Evolutionary conservation across 208 protist species (phyloP).

Genomic region (Strigomonas oncopelti): DNA sequence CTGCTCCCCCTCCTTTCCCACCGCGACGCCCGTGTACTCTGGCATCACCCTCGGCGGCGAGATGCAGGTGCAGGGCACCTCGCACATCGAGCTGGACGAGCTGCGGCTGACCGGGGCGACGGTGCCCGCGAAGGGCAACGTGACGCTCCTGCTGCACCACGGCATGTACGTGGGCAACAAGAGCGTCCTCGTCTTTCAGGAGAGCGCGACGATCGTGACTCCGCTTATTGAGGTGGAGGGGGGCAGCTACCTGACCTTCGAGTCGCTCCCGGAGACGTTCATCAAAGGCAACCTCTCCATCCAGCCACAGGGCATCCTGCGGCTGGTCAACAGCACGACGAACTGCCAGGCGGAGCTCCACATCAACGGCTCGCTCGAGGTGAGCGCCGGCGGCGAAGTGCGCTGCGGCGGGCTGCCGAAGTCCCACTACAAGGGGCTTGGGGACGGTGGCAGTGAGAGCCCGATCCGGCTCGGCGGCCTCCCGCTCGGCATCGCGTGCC

Average conservation of each 20-base stretch:
- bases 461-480: conserved; percentile 13
- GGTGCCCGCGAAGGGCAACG: conserved; percentile 23
- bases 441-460: not conserved
- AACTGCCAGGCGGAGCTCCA: not conserved
- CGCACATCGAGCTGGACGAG: conserved; percentile 36
- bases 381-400: not conserved
- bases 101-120: conserved; percentile 25
- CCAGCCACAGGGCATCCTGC: not conserved
- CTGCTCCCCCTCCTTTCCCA: conserved; percentile 7
- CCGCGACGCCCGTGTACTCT: conserved; percentile 17
- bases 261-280: conserved; percentile 5
- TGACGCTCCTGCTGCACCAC: conserved; percentile 16
- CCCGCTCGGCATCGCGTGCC: conserved; percentile 36
- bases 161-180: conserved; percentile 21
- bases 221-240: conserved; percentile 26
- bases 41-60: conserved; percentile 40
- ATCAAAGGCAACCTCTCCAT: conserved; percentile 14
- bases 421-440: not conserved
- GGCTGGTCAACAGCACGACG: not conserved
- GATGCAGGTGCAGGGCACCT: conserved; percentile 27
- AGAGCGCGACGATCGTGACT: conserved; percentile 5
- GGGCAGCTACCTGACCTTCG: conserved; percentile 24
- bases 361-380: not conserved
- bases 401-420: not conserved
- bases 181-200: conserved; percentile 16